These are phyloP conservation scores for Leptodontidium sp. DNA, from an alignment of 2,329 filamentous ascomycete genomes.

Conservation along the genomic window DNA sequence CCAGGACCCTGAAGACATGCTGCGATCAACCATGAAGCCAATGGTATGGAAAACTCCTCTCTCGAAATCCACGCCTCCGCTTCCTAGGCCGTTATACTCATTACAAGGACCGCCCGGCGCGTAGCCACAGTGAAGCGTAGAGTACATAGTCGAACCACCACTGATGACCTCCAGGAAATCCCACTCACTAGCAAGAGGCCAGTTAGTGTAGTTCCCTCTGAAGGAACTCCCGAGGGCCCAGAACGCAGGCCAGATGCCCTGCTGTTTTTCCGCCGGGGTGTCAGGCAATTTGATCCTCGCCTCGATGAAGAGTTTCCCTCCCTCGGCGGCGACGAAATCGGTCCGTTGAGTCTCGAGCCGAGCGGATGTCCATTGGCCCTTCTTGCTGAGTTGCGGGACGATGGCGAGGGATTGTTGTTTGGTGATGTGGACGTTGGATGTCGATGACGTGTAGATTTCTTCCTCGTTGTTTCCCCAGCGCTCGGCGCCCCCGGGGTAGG, in stretches of 20 bases:
- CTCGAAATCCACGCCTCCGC: conserved; percentile 34
- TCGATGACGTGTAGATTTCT: conserved; percentile 53
- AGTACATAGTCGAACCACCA: conserved; percentile 48
- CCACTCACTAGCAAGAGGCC: conserved; percentile 55
- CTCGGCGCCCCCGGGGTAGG: conserved; percentile 54
- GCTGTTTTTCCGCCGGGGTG: conserved; percentile 41
- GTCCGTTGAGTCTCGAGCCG: conserved; percentile 52
- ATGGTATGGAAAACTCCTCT: conserved; percentile 48
- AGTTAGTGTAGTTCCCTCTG: conserved; percentile 51
- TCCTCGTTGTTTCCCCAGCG: conserved; percentile 60
- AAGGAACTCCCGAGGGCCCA: conserved; percentile 54
- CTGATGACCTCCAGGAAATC: conserved; percentile 56
- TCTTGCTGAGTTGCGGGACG: conserved; percentile 42
- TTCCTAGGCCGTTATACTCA: conserved; percentile 50
- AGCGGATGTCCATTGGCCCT: conserved; percentile 53
- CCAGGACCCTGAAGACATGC: conserved; percentile 34
- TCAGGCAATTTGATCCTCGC: conserved; percentile 50
- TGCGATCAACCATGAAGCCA: conserved; percentile 48
- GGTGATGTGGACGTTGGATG: conserved; percentile 53
- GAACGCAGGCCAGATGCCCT: conserved; percentile 58
- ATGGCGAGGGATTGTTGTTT: conserved; percentile 50
- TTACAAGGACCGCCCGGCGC: conserved; percentile 52
- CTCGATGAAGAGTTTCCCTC: conserved; percentile 51
- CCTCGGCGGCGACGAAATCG: conserved; percentile 48
- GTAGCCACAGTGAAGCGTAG: conserved; percentile 54